Evolutionary conservation across 805 yeast genomes (phyloP), one percentile per base, ranked within the genome.

Genomic region (Candida nitratophila): DNA sequence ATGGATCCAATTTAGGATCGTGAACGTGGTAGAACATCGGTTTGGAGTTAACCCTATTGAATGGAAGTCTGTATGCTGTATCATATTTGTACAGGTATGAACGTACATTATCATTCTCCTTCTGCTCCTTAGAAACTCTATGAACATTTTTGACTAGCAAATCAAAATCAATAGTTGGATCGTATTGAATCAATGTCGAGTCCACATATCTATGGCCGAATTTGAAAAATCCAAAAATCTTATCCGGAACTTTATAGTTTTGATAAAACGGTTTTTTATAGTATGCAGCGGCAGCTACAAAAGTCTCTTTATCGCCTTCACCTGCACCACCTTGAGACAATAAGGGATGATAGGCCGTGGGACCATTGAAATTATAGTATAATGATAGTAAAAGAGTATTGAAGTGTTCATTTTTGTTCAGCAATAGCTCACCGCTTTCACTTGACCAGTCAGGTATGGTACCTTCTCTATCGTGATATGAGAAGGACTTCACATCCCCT

Each of bases 221-320:
- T 40, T 49, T n/a, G 44, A 38, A 52, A 44, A 47, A 19, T 44
- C 59, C 60, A 42, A 47, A 55, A 0, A 56, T 32, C 35, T 51
- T 50, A 30, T 45, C 53, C 10, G 60, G 59, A 19, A 45, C 56
- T 14, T 67, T 65, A 39, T 68, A 66, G 5, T 69, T 63, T 57
- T 78, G 83, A 54, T 77, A 77, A 50, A 66, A 77, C 2, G 70
- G 64, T 38, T 70, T 59, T 5, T 65, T 60, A 31, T 72, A 60
- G 9, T 68, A 69, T 37, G 69, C 69, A 5, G 86, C 81, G 2
- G 87, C 83, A 0, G 86, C 82, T 39, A 79, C 63, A 48, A 80
- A 79, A 0, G 90, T 83, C 48, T 83, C 89, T 57, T 83, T 83
- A 57, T 83, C 90, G 41, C 89, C 89, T 61, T 81, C 86, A 14